Evolutionary conservation across 768 basidiomycete species (phyloP).

Genomic region (Lyophyllum decastes): DNA sequence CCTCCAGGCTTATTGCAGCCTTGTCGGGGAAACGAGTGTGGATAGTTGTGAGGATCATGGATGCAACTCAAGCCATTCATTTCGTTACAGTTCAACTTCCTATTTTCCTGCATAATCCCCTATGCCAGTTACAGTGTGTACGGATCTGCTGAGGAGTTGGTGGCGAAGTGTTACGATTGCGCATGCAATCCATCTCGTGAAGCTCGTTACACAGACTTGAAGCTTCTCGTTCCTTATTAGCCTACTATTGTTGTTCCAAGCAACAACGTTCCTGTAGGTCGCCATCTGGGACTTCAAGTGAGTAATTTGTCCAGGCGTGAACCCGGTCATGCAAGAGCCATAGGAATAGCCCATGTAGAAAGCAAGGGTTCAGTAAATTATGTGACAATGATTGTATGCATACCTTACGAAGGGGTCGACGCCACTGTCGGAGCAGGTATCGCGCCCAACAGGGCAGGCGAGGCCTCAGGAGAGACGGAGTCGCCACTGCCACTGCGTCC

Average conservation of each 20-base stretch:
- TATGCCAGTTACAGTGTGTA: too few relatives aligned
- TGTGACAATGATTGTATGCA: neutral
- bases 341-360: constrained; percentile 53
- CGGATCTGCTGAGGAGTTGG: too few relatives aligned
- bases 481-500: constrained; percentile 40
- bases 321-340: constrained; percentile 47
- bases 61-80: constrained; percentile 2
- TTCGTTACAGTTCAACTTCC: neutral
- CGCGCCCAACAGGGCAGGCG: constrained; percentile 30
- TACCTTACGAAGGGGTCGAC: constrained; percentile 33
- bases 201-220: too few relatives aligned
- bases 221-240: neutral
- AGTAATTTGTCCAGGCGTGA: constrained; percentile 41
- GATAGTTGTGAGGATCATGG: neutral
- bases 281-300: constrained; percentile 38
- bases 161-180: too few relatives aligned
- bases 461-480: constrained; percentile 37
- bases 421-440: constrained; percentile 32
- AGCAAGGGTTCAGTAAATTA: constrained; percentile 18
- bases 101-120: too few relatives aligned
- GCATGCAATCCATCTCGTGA: too few relatives aligned
- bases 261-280: constrained; percentile 39
- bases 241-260: constrained; percentile 18
- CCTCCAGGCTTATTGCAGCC: neutral
- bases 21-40: neutral